Percentiles rank a stretch among this genome's conserved stretches.
Conservation (phyloP, 2,329 filamentous ascomycete genomes). For the Teratosphaeriaceae sp. region DNA sequence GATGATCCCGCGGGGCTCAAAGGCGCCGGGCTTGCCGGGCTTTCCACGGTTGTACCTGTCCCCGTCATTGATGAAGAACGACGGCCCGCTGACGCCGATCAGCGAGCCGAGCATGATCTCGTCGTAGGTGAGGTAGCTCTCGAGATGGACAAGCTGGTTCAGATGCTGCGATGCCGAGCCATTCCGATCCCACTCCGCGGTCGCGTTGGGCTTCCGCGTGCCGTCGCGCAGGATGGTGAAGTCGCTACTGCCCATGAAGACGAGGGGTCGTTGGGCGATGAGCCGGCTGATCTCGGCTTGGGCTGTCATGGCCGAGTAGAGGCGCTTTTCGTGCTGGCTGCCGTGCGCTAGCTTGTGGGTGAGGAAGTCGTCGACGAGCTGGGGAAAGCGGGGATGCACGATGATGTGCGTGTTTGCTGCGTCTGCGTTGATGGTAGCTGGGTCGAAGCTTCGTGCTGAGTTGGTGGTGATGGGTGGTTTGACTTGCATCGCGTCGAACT, state of each 20-base stretch:
- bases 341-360: conserved; percentile 23
- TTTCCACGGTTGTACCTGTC: conserved; percentile 18
- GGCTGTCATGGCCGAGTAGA: conserved; percentile 21
- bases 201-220: conserved; percentile 1
- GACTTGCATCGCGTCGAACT: conserved; percentile 4
- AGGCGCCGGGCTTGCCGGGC: conserved; percentile 8
- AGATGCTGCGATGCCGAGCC: conserved; percentile 14
- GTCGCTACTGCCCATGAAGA: conserved; percentile 22
- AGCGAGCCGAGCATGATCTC: conserved; percentile 29
- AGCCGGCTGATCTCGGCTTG: conserved; percentile 20
- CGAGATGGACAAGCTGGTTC: conserved; percentile 17
- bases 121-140: conserved; percentile 28
- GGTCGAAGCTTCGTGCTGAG: conserved; percentile 19
- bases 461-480: conserved; percentile 19
- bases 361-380: conserved; percentile 22
- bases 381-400: conserved; percentile 23
- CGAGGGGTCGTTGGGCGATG: conserved; percentile 23
- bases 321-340: conserved; percentile 19
- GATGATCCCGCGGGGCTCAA: conserved; percentile 24
- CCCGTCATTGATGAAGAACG: conserved; percentile 27
- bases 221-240: conserved; percentile 25
- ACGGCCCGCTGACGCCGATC: conserved; percentile 25
- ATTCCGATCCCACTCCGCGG: conserved; percentile 22
- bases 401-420: conserved; percentile 22
- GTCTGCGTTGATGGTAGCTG: conserved; percentile 13